These are phyloP conservation scores for Ogataea nakhonphanomensis DNA, from an alignment of 805 yeast species.

Conservation along the genomic window DNA sequence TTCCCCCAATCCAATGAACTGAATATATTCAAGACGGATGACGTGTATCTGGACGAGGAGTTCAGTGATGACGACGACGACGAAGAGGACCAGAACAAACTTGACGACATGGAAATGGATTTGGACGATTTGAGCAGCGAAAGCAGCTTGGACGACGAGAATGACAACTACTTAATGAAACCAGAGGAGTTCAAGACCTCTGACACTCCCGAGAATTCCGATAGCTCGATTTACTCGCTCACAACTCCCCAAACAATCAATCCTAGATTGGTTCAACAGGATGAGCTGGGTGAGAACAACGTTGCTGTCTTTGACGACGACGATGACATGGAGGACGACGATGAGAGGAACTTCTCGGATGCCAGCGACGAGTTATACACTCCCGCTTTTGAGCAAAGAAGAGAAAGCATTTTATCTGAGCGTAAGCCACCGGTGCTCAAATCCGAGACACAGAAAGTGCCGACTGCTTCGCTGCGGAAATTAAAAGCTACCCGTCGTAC, in stretches of 20 bases:
- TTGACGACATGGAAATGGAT: constrained; percentile 33
- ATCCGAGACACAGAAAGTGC: constrained; percentile 18
- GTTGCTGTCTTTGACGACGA: constrained; percentile 17
- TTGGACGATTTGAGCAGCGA: constrained; percentile 29
- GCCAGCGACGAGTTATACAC: constrained; percentile 29
- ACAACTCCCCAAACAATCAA: constrained; percentile 29
- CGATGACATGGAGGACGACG: constrained; percentile 19
- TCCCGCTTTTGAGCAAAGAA: constrained; percentile 30
- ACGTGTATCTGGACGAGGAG: constrained; percentile 29
- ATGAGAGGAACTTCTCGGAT: constrained; percentile 21
- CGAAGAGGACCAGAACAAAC: constrained; percentile 28
- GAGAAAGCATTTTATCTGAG: constrained; percentile 23
- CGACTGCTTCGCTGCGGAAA: constrained; percentile 22
- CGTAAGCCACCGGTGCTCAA: constrained; percentile 18
- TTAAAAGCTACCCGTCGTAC: constrained; percentile 14
- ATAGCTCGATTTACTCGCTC: constrained; percentile 27
- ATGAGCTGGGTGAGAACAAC: constrained; percentile 9
- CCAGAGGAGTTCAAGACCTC: constrained; percentile 10
- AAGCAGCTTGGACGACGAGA: constrained; percentile 24
- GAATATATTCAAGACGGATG: constrained; percentile 31
- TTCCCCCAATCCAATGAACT: constrained; percentile 33
- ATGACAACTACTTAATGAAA: constrained; percentile 21
- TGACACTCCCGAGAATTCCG: constrained; percentile 22
- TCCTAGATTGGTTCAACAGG: constrained; percentile 24
- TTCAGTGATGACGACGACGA: constrained; percentile 33